Percentiles rank a stretch among this genome's conserved stretches.
Evolutionary conservation across 2,329 filamentous ascomycete genomes (phyloP).

Genomic region (Tolypocladium ovalisporum): DNA sequence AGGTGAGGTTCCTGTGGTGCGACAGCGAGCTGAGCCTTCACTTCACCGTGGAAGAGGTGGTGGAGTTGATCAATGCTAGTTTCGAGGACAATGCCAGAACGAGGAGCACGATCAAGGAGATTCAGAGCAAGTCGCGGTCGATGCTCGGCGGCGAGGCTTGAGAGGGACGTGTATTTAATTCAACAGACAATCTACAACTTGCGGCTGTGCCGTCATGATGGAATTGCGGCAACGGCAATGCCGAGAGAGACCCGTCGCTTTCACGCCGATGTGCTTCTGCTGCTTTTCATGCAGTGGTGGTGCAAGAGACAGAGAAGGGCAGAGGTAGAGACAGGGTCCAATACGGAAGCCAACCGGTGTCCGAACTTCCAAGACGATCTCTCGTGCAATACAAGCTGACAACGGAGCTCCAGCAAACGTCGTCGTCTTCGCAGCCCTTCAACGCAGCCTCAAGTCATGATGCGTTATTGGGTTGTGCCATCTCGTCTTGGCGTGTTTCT

Average conservation of each 20-base stretch:
- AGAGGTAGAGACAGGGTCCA: neutral
- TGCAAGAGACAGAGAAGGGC: neutral
- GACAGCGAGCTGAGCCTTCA: slow-evolving; percentile 56
- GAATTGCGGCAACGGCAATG: neutral
- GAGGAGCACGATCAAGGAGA: slow-evolving; percentile 47
- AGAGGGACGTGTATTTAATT: neutral
- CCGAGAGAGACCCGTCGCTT: neutral
- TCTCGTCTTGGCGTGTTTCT: neutral
- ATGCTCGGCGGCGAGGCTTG: slow-evolving; percentile 2
- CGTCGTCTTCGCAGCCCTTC: neutral
- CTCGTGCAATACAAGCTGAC: neutral
- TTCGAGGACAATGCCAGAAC: slow-evolving; percentile 53
- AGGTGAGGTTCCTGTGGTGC: slow-evolving; percentile 52
- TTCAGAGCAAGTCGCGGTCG: slow-evolving; percentile 39
- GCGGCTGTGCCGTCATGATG: neutral
- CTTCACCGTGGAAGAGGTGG: slow-evolving; percentile 48
- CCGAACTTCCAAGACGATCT: no score
- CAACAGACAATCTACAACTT: neutral
- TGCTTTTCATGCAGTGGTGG: neutral
- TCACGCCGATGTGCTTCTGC: neutral
- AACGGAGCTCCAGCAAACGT: neutral
- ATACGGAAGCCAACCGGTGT: neutral
- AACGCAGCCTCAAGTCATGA: neutral
- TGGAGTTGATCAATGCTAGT: slow-evolving; percentile 51
- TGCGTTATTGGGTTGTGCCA: neutral